Percentiles rank a stretch among this genome's conserved stretches.
Evolutionary conservation across 164 flowering plant species (phyloP).

Genomic region (Berberis vulgaris): DNA sequence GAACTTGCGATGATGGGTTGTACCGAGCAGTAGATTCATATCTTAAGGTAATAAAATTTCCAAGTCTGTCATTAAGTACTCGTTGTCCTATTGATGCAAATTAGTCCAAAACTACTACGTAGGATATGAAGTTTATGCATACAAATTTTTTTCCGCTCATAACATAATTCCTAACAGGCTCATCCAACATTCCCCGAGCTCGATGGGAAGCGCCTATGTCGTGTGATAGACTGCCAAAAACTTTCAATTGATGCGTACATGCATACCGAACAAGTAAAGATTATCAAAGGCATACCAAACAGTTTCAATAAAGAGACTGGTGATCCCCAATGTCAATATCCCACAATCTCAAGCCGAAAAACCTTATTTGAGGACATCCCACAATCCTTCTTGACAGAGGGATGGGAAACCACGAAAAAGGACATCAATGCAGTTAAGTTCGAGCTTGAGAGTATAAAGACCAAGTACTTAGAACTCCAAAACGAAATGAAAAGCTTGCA

Average conservation of each 20-base stretch:
- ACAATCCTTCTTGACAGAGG: conserved; percentile 83
- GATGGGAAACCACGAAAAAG: conserved; percentile 88
- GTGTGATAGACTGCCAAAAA: conserved; percentile 97
- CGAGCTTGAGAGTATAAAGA: conserved; percentile 76
- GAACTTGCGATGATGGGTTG: conserved; percentile 82
- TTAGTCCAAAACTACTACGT: too few relatives aligned
- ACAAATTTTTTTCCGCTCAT: too few relatives aligned
- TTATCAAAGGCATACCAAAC: conserved; percentile 82
- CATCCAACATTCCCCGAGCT: conserved; percentile 94
- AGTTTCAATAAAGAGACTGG: conserved; percentile 52
- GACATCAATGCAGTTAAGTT: conserved; percentile 94
- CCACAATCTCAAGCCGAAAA: conserved; percentile 58
- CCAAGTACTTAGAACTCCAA: conserved; percentile 81
- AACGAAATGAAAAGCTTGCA: conserved; percentile 74
- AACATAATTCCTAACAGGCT: conserved; percentile 35
- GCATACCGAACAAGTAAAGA: conserved; percentile 95
- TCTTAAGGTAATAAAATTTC: conserved; percentile 57
- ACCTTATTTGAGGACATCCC: conserved; percentile 81
- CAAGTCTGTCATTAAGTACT: too few relatives aligned
- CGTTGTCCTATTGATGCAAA: too few relatives aligned
- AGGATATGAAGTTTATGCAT: too few relatives aligned
- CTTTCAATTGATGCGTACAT: conserved; percentile 95
- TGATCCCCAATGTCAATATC: conserved; percentile 43
- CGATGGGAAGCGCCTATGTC: conserved; percentile 86
- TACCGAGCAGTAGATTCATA: conserved; percentile 90